These are phyloP conservation scores for Xylaria sp. DNA, from an alignment of 2,329 filamentous ascomycete species.

Conservation along the genomic window DNA sequence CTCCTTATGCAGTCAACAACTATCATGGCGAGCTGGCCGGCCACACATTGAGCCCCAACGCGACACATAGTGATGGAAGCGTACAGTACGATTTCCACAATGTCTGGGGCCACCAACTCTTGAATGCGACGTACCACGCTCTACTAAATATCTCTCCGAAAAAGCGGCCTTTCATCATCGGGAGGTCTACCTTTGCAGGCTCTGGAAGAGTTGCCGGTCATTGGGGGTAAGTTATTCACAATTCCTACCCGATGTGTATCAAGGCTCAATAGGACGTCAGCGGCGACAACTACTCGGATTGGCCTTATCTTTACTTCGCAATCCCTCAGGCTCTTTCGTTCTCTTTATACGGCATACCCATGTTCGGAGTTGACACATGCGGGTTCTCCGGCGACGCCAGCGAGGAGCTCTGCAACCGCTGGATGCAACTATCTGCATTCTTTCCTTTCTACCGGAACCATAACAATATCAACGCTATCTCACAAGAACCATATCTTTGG, in stretches of 20 bases:
- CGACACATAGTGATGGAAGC: constrained; percentile 77
- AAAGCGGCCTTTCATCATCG: constrained; percentile 85
- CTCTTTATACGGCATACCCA: constrained; percentile 77
- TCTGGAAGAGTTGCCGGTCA: constrained; percentile 80
- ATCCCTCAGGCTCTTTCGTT: constrained; percentile 83
- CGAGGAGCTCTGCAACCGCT: constrained; percentile 76
- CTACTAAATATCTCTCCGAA: constrained; percentile 70
- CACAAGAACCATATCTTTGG: constrained; percentile 80
- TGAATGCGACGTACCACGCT: constrained; percentile 80
- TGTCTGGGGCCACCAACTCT: constrained; percentile 77
- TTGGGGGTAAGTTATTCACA: constrained; percentile 64
- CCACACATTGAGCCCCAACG: constrained; percentile 79
- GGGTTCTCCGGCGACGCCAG: constrained; percentile 75
- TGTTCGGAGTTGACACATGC: constrained; percentile 78
- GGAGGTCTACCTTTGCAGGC: constrained; percentile 82
- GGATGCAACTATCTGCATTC: constrained; percentile 79
- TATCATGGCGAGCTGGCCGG: constrained; percentile 76
- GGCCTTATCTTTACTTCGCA: constrained; percentile 78
- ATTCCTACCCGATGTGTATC: not conserved
- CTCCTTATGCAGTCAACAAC: constrained; percentile 81
- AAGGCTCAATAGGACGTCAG: constrained; percentile 48
- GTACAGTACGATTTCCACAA: constrained; percentile 87
- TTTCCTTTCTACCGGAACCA: constrained; percentile 85
- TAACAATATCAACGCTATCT: constrained; percentile 68
- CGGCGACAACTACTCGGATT: constrained; percentile 77